Evolutionary conservation across 768 basidiomycete species (phyloP).

Genomic region (Phaeotremella skinneri): DNA sequence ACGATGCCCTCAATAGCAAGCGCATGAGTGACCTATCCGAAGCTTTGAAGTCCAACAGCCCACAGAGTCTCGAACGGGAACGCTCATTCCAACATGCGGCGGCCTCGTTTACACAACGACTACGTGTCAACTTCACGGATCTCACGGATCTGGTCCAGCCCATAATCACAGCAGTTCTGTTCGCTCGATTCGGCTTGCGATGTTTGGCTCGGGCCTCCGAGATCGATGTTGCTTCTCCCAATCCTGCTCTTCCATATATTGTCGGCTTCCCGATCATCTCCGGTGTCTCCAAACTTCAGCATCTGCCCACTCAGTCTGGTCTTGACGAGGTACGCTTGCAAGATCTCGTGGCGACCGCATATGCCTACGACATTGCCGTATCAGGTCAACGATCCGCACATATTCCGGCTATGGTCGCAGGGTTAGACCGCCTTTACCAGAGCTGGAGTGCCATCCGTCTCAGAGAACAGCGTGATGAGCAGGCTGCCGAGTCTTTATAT

Average conservation of each 20-base stretch:
- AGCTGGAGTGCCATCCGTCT: slow-evolving; percentile 81
- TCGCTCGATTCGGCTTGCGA: slow-evolving; percentile 71
- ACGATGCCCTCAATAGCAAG: slow-evolving; percentile 58
- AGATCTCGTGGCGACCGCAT: slow-evolving; percentile 21
- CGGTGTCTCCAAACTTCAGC: slow-evolving; percentile 7
- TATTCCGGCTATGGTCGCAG: slow-evolving; percentile 53
- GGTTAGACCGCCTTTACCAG: slow-evolving; percentile 69
- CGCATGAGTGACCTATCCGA: slow-evolving; percentile 59
- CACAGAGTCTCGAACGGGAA: slow-evolving; percentile 57
- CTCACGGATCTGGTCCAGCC: slow-evolving; percentile 69
- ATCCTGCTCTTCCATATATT: slow-evolving; percentile 6
- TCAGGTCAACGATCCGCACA: slow-evolving; percentile 14
- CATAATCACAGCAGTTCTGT: slow-evolving; percentile 64
- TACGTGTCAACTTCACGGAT: slow-evolving; percentile 66
- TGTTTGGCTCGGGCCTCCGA: slow-evolving; percentile 51
- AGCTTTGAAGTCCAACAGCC: slow-evolving; percentile 24
- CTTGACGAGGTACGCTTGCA: slow-evolving; percentile 25
- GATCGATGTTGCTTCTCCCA: slow-evolving; percentile 4
- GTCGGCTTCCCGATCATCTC: slow-evolving; percentile 19
- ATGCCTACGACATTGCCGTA: slow-evolving; percentile 8
- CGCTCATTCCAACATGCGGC: slow-evolving; percentile 74
- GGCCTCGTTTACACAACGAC: slow-evolving; percentile 69
- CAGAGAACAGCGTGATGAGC: slow-evolving; percentile 64
- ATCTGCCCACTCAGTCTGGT: not conserved
- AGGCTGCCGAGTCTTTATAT: slow-evolving; percentile 72